These are phyloP conservation scores for Diaporthe citri DNA, from an alignment of 2,329 filamentous ascomycete genomes.

Conservation along the genomic window DNA sequence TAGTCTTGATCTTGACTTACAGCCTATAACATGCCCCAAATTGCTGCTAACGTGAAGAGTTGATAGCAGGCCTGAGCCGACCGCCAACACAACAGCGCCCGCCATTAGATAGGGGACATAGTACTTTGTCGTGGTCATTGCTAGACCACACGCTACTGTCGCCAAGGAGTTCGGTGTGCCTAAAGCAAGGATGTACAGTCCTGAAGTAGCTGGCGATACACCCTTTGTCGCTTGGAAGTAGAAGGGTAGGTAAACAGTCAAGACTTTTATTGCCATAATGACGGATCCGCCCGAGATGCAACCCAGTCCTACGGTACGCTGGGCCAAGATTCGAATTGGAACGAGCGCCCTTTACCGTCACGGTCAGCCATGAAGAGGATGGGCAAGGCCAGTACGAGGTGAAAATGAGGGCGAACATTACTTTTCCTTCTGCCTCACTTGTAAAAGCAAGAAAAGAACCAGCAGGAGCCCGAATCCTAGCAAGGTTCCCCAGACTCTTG, in stretches of 20 bases:
- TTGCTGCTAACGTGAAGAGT: not conserved
- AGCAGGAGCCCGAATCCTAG: slow-evolving; percentile 26
- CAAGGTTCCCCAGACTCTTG: slow-evolving; percentile 29
- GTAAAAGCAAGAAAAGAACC: slow-evolving; percentile 18
- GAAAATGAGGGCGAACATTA: not conserved
- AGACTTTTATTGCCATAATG: slow-evolving; percentile 16
- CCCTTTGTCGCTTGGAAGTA: slow-evolving; percentile 32
- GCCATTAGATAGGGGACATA: slow-evolving; percentile 27
- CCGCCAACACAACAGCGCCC: slow-evolving; percentile 18
- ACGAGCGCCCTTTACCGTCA: slow-evolving; percentile 6
- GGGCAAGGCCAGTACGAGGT: not conserved
- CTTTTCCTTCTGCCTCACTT: slow-evolving; percentile 33
- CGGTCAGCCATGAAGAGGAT: not conserved
- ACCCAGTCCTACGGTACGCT: slow-evolving; percentile 30
- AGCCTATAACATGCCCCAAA: slow-evolving; percentile 6
- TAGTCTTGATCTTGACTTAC: not conserved
- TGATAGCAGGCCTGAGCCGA: slow-evolving; percentile 28
- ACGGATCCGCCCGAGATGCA: slow-evolving; percentile 31
- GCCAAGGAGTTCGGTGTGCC: slow-evolving; percentile 17
- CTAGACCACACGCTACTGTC: slow-evolving; percentile 24
- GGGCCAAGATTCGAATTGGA: slow-evolving; percentile 25
- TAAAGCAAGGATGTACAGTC: slow-evolving; percentile 31
- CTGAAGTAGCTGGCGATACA: slow-evolving; percentile 29
- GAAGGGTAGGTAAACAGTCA: slow-evolving; percentile 22
- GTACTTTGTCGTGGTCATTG: slow-evolving; percentile 5